Conservation (phyloP, 352 stramenopile genomes). For the Phytopythium ostracodes region DNA sequence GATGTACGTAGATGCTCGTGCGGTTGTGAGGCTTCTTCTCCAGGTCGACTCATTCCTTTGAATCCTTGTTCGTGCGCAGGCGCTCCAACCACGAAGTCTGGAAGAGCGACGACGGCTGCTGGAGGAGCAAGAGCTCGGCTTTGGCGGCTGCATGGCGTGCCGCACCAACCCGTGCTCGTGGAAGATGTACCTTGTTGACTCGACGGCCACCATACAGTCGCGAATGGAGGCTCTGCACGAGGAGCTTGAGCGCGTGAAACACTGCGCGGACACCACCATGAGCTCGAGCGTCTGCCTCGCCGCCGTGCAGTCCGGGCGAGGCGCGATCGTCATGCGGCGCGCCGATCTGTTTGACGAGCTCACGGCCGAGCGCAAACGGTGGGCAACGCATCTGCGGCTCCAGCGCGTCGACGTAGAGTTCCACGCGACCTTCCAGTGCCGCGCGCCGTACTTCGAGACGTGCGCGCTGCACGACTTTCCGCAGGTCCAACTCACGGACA, state of each 20-base stretch:
- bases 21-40: neutral
- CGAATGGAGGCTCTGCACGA: conserved; percentile 59
- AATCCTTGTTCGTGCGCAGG: conserved; percentile 12
- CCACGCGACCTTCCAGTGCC: conserved; percentile 85
- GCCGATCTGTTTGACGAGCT: conserved; percentile 72
- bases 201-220: conserved; percentile 39
- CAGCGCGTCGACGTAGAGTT: conserved; percentile 90
- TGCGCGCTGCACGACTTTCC: conserved; percentile 88
- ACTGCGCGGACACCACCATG: conserved; percentile 40
- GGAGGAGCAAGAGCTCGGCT: conserved; percentile 68
- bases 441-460: conserved; percentile 85
- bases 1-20: conserved; percentile 23
- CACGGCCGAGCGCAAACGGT: conserved; percentile 59
- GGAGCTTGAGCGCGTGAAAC: conserved; percentile 72
- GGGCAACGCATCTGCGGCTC: conserved; percentile 65
- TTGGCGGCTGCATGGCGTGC: conserved; percentile 80
- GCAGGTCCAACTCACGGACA: conserved; percentile 80
- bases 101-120: conserved; percentile 59
- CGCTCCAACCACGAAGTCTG: conserved; percentile 50
- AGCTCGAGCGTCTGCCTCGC: conserved; percentile 53
- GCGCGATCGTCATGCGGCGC: conserved; percentile 50
- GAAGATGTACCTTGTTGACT: conserved; percentile 59
- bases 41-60: too few relatives aligned
- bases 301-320: conserved; percentile 50
- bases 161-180: conserved; percentile 62